These are phyloP conservation scores for Myrica gale DNA, from an alignment of 306 rosid genomes.

Conservation along the genomic window DNA sequence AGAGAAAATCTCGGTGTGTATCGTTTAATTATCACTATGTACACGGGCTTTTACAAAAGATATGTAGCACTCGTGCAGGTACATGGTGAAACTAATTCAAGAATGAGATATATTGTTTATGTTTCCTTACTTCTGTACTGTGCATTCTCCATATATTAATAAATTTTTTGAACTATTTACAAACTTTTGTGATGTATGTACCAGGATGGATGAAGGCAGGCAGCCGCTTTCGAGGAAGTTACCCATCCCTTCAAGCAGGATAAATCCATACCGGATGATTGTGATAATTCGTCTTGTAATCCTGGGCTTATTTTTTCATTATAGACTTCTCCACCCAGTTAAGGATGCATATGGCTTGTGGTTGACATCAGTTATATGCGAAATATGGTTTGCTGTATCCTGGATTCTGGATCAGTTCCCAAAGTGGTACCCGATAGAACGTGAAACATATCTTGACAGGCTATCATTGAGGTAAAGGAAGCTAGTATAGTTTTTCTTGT, in stretches of 20 bases:
- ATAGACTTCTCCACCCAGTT: constrained; percentile 93
- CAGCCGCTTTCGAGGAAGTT: constrained; percentile 90
- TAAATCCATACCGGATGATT: constrained; percentile 92
- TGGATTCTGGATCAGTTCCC: constrained; percentile 99
- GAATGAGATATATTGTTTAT: neutral
- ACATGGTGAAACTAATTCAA: neutral
- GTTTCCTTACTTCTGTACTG: constrained; percentile 3
- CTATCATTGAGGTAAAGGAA: constrained; percentile 68
- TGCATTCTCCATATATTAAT: constrained; percentile 1
- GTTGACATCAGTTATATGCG: constrained; percentile 96
- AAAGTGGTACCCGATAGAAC: constrained; percentile 81
- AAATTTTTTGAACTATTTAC: constrained; percentile 11
- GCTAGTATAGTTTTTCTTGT: neutral
- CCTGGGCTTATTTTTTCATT: constrained; percentile 82
- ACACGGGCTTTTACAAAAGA: neutral
- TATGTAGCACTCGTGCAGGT: neutral
- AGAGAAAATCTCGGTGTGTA: neutral
- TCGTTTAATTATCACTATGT: neutral
- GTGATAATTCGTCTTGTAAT: constrained; percentile 74
- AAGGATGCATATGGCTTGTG: constrained; percentile 91
- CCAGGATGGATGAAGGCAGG: constrained; percentile 99
- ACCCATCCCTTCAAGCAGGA: constrained; percentile 88
- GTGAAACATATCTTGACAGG: constrained; percentile 98
- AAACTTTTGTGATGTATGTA: constrained; percentile 1
- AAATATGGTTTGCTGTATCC: constrained; percentile 95